These are phyloP conservation scores for Globisporangium barbulae DNA, from an alignment of 352 stramenopile genomes.

Conservation along the genomic window DNA sequence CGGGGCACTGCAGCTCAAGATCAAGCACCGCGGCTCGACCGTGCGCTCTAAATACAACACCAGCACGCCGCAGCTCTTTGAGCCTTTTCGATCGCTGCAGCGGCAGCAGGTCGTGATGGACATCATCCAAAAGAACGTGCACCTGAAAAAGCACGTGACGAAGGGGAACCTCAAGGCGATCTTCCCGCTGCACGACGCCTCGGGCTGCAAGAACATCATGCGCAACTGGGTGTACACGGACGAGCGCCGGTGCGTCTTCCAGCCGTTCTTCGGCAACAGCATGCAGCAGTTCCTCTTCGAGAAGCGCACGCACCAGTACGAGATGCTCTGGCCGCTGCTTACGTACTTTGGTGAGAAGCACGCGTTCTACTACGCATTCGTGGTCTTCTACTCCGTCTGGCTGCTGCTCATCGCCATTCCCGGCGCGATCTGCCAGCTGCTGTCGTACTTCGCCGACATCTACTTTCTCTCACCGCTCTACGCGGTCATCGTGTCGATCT, in stretches of 20 bases:
- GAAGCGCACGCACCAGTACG: conserved; percentile 58
- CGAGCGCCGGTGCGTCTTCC: conserved; percentile 33
- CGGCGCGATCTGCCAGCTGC: conserved; percentile 43
- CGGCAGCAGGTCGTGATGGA: conserved; percentile 74
- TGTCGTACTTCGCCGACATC: conserved; percentile 29
- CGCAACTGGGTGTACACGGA: conserved; percentile 55
- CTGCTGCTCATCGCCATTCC: conserved; percentile 55
- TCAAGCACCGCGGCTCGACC: conserved; percentile 64
- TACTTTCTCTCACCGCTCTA: conserved; percentile 48
- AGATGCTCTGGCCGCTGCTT: conserved; percentile 75
- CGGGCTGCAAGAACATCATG: conserved; percentile 60
- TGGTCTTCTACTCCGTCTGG: conserved; percentile 73
- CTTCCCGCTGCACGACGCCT: conserved; percentile 65
- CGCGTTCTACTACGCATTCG: conserved; percentile 76
- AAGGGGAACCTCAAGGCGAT: conserved; percentile 52
- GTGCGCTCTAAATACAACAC: conserved; percentile 54
- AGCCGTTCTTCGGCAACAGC: conserved; percentile 47
- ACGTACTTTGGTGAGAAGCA: conserved; percentile 85
- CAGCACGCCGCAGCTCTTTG: conserved; percentile 40
- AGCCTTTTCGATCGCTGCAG: conserved; percentile 71
- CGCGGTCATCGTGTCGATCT: conserved; percentile 78
- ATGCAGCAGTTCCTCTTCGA: conserved; percentile 64
- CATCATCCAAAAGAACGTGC: conserved; percentile 70
- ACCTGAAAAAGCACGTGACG: conserved; percentile 55
- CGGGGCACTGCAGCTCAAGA: conserved; percentile 60